Percentiles rank a stretch among this genome's conserved stretches.
Evolutionary conservation across 257 asterid species (phyloP).

Genomic region (Datura wrightii): DNA sequence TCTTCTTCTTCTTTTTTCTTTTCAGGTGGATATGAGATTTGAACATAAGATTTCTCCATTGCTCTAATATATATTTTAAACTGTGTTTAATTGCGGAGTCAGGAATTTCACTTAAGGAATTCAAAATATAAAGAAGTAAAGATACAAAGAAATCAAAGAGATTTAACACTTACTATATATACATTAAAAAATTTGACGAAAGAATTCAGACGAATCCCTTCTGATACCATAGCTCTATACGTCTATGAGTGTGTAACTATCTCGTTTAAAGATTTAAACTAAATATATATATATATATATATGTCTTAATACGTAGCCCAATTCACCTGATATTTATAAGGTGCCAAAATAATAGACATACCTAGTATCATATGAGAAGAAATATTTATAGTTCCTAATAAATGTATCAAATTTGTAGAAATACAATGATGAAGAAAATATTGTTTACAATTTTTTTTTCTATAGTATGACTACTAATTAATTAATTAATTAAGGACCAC

Average conservation of each 20-base stretch:
- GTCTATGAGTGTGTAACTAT: too few species aligned
- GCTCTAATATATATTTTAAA: background rate
- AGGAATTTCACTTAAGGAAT: background rate
- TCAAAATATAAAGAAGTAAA: background rate
- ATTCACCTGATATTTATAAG: background rate
- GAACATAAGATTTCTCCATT: background rate
- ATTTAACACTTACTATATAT: too few species aligned
- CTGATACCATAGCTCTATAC: too few species aligned
- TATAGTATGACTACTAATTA: background rate
- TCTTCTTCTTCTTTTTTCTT: too few species aligned
- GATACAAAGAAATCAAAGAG: too few species aligned
- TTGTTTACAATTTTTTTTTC: background rate
- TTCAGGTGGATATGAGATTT: background rate
- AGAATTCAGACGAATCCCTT: too few species aligned
- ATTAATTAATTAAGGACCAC: background rate
- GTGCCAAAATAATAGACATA: background rate
- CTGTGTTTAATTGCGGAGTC: background rate
- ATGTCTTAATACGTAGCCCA: too few species aligned
- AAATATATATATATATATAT: too few species aligned
- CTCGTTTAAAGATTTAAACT: too few species aligned
- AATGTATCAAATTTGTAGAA: background rate
- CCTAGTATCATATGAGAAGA: background rate
- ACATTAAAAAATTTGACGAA: too few species aligned
- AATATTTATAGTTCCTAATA: background rate
- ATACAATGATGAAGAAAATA: background rate